phyloP scores from a whole-genome alignment of 352 stramenopile species.

The Pythium graminicola region DNA sequence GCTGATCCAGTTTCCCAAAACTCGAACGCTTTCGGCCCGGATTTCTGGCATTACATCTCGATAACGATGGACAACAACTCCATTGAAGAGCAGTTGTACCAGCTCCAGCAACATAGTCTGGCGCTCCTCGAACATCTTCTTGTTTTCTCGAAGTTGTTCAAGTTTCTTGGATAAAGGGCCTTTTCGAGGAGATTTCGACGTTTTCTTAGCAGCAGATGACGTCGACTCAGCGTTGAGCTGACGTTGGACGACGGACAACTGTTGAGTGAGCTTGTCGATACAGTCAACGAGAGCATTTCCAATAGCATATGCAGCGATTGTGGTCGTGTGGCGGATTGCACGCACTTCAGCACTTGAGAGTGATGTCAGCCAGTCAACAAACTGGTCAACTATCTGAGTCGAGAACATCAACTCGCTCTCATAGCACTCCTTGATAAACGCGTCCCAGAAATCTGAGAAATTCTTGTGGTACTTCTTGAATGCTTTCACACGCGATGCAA shows the following conservation, averaged over 20 bases:
- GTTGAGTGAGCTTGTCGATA: slow-evolving; percentile 42
- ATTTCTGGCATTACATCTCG: slow-evolving; percentile 93
- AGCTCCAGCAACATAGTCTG: slow-evolving; percentile 48
- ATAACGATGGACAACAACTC: slow-evolving; percentile 77
- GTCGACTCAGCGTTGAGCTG: slow-evolving; percentile 54
- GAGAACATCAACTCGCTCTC: slow-evolving; percentile 81
- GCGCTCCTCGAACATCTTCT: slow-evolving; percentile 56
- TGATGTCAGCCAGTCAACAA: slow-evolving; percentile 77
- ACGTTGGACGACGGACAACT: slow-evolving; percentile 59
- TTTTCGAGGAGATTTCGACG: slow-evolving; percentile 13
- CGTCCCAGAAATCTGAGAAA: slow-evolving; percentile 74
- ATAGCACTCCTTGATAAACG: slow-evolving; percentile 67
- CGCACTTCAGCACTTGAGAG: slow-evolving; percentile 81
- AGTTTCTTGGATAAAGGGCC: slow-evolving; percentile 36
- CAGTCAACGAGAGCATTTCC: slow-evolving; percentile 58
- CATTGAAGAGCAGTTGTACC: slow-evolving; percentile 66
- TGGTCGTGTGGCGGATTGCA: slow-evolving; percentile 71
- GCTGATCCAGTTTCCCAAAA: slow-evolving; percentile 80
- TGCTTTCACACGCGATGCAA: slow-evolving; percentile 50
- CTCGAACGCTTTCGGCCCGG: slow-evolving; percentile 71
- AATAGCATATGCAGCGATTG: slow-evolving; percentile 60
- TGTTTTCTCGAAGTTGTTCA: slow-evolving; percentile 60
- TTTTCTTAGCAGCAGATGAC: slow-evolving; percentile 17
- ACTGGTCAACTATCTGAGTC: slow-evolving; percentile 46
- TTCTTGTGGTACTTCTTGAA: slow-evolving; percentile 58